Percentiles rank a stretch among this genome's conserved stretches.
These are phyloP conservation scores for Onygenales sp. DNA, from an alignment of 2,329 filamentous ascomycete species.

Conservation along the genomic window DNA sequence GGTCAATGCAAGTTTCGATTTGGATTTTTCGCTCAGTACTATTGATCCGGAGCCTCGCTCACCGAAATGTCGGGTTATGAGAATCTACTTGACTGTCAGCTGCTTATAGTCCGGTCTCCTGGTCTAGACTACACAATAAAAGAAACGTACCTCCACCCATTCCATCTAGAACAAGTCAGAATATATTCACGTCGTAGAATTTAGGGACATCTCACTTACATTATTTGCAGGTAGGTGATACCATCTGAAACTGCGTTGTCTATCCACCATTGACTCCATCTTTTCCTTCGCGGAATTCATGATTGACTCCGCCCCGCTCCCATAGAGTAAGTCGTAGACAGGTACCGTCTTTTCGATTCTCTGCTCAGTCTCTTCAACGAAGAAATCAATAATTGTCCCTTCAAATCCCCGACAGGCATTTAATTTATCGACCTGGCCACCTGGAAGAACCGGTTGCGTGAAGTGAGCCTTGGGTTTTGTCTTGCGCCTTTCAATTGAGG, in stretches of 20 bases:
- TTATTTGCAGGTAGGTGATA: slow-evolving; percentile 6
- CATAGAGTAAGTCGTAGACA: slow-evolving; percentile 3
- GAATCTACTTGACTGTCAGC: not conserved
- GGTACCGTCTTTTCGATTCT: slow-evolving; percentile 1
- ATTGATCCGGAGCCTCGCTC: not conserved
- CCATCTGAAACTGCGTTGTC: slow-evolving; percentile 2
- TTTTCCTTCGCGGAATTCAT: slow-evolving; percentile 1
- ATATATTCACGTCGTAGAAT: not conserved
- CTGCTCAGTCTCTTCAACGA: slow-evolving; percentile 1
- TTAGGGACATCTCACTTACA: not conserved
- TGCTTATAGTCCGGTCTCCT: not conserved
- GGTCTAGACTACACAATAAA: not conserved
- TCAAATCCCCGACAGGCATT: slow-evolving; percentile 1
- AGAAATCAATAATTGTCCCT: slow-evolving; percentile 1
- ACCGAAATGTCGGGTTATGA: slow-evolving; percentile 1
- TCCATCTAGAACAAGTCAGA: slow-evolving; percentile 4
- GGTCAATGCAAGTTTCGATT: slow-evolving; percentile 2
- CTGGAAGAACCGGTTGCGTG: slow-evolving; percentile 1
- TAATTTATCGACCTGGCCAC: slow-evolving; percentile 1
- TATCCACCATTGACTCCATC: not conserved
- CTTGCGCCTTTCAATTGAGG: not conserved
- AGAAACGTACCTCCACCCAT: slow-evolving; percentile 3
- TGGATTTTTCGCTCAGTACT: not conserved
- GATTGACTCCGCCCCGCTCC: slow-evolving; percentile 3
- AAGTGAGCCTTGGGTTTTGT: not conserved